These are phyloP conservation scores for Nigrospora sphaerica DNA, from an alignment of 2,329 filamentous ascomycete species.

Conservation along the genomic window DNA sequence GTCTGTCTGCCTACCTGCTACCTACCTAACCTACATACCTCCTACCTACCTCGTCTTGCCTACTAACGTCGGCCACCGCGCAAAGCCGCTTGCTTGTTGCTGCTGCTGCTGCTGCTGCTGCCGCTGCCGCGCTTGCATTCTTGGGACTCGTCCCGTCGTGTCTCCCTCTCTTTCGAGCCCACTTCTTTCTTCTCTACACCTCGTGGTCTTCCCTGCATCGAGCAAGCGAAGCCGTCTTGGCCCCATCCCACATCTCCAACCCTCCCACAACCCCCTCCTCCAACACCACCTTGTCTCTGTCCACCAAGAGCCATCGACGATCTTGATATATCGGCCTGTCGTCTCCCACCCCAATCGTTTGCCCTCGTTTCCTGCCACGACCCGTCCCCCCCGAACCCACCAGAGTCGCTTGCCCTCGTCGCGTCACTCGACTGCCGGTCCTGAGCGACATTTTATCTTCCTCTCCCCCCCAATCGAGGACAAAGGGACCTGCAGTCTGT, in stretches of 20 bases:
- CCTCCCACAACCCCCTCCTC: background rate
- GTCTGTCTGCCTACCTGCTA: no score
- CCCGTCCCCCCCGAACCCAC: background rate
- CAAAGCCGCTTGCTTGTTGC: background rate
- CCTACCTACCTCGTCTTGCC: no score
- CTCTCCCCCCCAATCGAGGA: background rate
- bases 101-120: background rate
- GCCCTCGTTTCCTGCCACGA: background rate
- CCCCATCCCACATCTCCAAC: background rate
- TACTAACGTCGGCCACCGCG: no score
- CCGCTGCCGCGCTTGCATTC: background rate
- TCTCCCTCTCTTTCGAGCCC: background rate
- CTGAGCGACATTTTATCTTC: background rate
- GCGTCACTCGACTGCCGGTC: background rate
- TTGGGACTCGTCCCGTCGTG: no score
- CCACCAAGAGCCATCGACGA: conserved; percentile 1
- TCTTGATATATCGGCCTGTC: background rate
- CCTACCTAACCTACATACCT: no score
- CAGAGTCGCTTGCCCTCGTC: background rate
- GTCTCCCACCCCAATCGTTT: background rate
- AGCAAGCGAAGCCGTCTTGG: background rate
- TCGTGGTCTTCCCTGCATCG: background rate
- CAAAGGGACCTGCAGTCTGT: conserved; percentile 1
- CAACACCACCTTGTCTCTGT: background rate
- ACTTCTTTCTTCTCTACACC: background rate